Base-by-base conservation (phyloP, 139 green algal genomes). In the Trebouxia sp. region DNA sequence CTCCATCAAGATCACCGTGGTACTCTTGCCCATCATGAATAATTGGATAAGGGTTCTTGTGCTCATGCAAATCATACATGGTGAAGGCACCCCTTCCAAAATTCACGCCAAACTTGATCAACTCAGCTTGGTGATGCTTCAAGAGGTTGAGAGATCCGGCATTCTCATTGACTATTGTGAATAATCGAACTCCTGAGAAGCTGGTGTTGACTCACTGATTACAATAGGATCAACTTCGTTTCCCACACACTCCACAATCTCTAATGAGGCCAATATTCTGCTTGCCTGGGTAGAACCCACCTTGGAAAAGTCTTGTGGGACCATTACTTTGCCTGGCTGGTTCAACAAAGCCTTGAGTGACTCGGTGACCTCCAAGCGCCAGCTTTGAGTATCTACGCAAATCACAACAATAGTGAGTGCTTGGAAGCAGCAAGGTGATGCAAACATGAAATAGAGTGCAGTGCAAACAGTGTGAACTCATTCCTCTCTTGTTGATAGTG, bases 261-360 rank as follows among this genome's bases (percentile, higher is more conserved):
- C 53, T 65, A 65, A 28, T 65, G 53, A 65, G 24, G 53, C 53
- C 24, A 65, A 65, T 65, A 65, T 32, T 65, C 53, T 65, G 53
- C 32, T 65, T 65, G 53, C 53, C 32, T 65, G 53, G 30, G 53
- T 65, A 65, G 53, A 65, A 65, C 53, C 53, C 53, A 65, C 53
- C 53, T 24, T 65, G 53, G 11, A 65, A 65, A 65, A 65, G 53
- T 65, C 53, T 65, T 67, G n/a, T 65, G 24, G 53, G 32, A 65
- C 53, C 24, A 65, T 65, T 65, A 32, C 53, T 65, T 58, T 58
- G 50, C 51, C 51, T 65, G 51, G 51, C 51, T 65, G 51, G 10
- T 65, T 65, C 51, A 65, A 65, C 51, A 65, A 65, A 65, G 51
- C 51, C 51, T 65, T 65, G 51, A 65, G 51, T 65, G 51, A 65